Percentiles rank a stretch among this genome's conserved stretches.
phyloP scores from a whole-genome alignment of 2,329 filamentous ascomycete genomes.

The Trichoderma sp. region DNA sequence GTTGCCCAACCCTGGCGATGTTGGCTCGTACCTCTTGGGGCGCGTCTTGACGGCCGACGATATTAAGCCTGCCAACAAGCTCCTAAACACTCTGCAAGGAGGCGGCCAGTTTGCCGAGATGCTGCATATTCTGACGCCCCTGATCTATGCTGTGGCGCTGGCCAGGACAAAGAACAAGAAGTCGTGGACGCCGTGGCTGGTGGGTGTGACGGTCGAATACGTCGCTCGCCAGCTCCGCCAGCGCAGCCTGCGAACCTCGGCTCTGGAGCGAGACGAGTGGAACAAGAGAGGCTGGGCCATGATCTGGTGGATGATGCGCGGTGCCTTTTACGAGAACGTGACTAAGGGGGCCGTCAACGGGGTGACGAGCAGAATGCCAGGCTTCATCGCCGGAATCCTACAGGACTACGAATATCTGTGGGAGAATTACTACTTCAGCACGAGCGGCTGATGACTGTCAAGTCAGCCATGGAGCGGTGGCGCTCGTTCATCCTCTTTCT shows the following conservation, averaged over 20 bases:
- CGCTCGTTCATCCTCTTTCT: neutral
- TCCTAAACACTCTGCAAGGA: constrained; percentile 80
- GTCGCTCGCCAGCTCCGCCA: constrained; percentile 79
- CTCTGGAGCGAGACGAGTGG: constrained; percentile 86
- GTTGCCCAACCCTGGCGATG: constrained; percentile 76
- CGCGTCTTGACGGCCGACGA: constrained; percentile 94
- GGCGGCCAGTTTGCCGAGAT: constrained; percentile 74
- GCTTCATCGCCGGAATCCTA: constrained; percentile 78
- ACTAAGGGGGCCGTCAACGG: constrained; percentile 72
- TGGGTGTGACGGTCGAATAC: constrained; percentile 82
- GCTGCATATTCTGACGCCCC: constrained; percentile 85
- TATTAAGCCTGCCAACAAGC: constrained; percentile 83
- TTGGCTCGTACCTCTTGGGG: constrained; percentile 80
- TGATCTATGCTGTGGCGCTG: constrained; percentile 81
- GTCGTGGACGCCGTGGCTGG: constrained; percentile 88
- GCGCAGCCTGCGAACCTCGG: constrained; percentile 75
- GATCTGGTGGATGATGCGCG: constrained; percentile 94
- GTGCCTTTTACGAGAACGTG: constrained; percentile 93
- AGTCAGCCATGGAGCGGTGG: neutral
- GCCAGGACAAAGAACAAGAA: constrained; percentile 69
- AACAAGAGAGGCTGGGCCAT: constrained; percentile 83
- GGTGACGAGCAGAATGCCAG: constrained; percentile 72
- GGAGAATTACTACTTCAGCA: constrained; percentile 95
- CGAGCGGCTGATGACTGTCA: constrained; percentile 39
- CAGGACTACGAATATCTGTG: constrained; percentile 98